phyloP scores from a whole-genome alignment of 306 rosid genomes.

The Ochetophila trinervis region DNA sequence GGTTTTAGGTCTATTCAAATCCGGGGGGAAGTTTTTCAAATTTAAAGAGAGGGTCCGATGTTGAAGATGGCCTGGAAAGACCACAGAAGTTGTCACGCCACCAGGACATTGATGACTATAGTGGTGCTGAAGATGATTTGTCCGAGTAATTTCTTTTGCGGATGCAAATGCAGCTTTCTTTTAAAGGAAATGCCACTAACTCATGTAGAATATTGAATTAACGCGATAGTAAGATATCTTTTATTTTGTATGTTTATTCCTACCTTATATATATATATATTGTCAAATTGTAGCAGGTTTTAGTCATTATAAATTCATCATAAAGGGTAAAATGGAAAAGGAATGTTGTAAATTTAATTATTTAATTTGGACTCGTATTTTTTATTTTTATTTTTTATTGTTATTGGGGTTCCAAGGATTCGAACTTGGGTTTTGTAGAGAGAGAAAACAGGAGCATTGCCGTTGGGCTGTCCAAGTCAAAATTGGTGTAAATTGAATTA shows the following conservation, averaged over 20 bases:
- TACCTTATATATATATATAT: conserved; percentile 17
- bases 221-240: conserved; percentile 15
- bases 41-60: conserved; percentile 46
- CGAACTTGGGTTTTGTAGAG: no score
- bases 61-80: conserved; percentile 69
- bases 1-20: conserved; percentile 59
- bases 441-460: no score
- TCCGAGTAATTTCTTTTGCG: conserved; percentile 52
- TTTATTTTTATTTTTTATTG: no score
- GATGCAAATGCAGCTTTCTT: conserved; percentile 27
- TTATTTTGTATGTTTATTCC: conserved; percentile 25
- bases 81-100: conserved; percentile 45
- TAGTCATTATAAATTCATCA: conserved; percentile 21
- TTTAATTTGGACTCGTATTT: not conserved
- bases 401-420: no score
- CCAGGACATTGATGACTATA: conserved; percentile 64
- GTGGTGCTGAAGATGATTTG: conserved; percentile 89
- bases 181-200: not conserved
- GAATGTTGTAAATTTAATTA: conserved; percentile 33
- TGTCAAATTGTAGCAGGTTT: conserved; percentile 36
- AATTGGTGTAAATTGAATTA: no score
- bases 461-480: no score
- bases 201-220: conserved; percentile 11
- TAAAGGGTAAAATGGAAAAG: conserved; percentile 19
- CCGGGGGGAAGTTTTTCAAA: conserved; percentile 43